Base-by-base conservation (phyloP, 352 stramenopile species). In the Phytophthora cryptogea region DNA sequence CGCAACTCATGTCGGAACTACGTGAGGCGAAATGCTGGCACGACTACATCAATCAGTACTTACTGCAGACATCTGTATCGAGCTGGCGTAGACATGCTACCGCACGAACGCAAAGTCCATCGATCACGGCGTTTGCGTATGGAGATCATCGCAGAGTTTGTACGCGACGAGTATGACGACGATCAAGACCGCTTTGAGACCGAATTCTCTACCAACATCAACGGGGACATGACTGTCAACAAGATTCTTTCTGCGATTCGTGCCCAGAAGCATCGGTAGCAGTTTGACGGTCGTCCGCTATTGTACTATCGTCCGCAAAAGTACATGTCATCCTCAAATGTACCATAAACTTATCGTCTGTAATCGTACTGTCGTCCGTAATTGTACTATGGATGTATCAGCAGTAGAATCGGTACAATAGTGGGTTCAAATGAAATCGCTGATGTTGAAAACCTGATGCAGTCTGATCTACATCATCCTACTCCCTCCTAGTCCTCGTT, bases 1-100 rank as follows among this genome's bases (percentile, higher is more conserved):
- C 28, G 7, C 5, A 5, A 2, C 17, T 54, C 10, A 8, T 54
- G 10, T 54, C 43, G 2, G 54, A 54, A 16, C 36, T 54, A 26
- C 54, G 20, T 2, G 20, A 42, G 11, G 43, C 54, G 32, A 47
- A 42, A 8, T 49, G 26, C 0, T 61, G 54, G 33, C 14, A 27
- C 20, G 43, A 43, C 8, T 54, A 54, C 10, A 33, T 54, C 30
- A 35, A 45, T 5, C 43, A 61, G 35, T 54, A 61, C 10, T 54
- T 11, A 54, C 54, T n/a, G 8, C 43, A 41, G 16, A 2, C 35
- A 61, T 16, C 33, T 54, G 30, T 54, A 54, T 35, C 32, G 53
- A 4, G 43, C 53, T 31, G 43, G 43, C 6, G 53, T 61, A 1
- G 26, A 42, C 28, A 61, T 54, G 35, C 43, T 61, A 3, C 20